Base-by-base conservation (phyloP, 208 protist species). In the Leptomonas seymouri region DNA sequence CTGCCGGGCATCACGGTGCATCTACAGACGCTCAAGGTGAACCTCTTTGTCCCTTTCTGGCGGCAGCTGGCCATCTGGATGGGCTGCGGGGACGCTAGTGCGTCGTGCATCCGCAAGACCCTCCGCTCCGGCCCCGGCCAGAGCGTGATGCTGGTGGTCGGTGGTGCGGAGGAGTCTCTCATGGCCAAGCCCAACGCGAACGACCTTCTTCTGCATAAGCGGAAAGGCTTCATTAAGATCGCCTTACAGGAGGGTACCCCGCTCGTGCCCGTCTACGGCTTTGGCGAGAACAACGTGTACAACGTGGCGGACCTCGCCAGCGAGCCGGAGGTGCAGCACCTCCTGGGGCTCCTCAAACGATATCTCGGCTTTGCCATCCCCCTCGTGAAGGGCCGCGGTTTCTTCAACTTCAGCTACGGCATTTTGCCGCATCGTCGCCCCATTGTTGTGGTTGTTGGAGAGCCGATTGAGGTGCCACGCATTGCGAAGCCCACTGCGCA, bases 201-300 rank as follows among this genome's bases (percentile, higher is more conserved):
- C 75, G 85, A 95, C 36, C 67, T 97, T 2, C 60, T 83, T 8
- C 72, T 97, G 12, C 66, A 81, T 36, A 80, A 86, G 53, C 84
- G 92, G 9, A 94, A 92, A 53, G 92, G 92, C 0, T 97, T 97
- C 66, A 83, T 95, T 48, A 90, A 89, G 60, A 91, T 95, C 55
- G 92, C 92, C 30, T 71, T 97, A 23, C 80, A 95, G 62, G 81
- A 89, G 63, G 92, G 92, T 28, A 67, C 71, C 1, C 73, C 82
- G 14, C 80, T 97, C 2, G 92, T 97, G 49, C 92, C 92, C 0
- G 85, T 91, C 23, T 95, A 94, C 76, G 87, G 70, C 53, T 95
- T 97, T 67, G 92, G 92, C 4, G 92, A 97, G 62, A 97, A 90
- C 67, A 89, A 93, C 78, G 86, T 89, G 18, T 97, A 93, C 76